Evolutionary conservation across 805 yeast genomes (phyloP), one percentile per base, ranked within the genome.

Genomic region (Saccharomyces eubayanus): DNA sequence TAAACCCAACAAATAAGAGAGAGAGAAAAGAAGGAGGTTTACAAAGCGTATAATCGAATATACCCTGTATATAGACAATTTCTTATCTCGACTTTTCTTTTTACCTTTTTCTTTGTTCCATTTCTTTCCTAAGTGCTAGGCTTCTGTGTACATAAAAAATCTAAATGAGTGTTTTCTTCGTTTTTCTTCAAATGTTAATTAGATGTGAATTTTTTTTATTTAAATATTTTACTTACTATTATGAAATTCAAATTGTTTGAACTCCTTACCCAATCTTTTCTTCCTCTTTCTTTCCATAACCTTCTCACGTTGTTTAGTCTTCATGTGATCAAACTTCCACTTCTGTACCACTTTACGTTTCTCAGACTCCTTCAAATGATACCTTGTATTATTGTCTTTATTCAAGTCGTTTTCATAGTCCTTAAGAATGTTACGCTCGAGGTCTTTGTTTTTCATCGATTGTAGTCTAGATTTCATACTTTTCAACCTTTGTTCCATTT

Each of bases 251-350:
- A 76, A 68, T 61, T 74, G 76, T 57, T 68, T 77, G 76, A 89
- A 84, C 70, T 88, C 95, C 72, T 84, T 82, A 68, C 96, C 91
- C 72, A 84, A 75, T 74, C 83, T 81, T 78, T 81, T 85, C 87
- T 84, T 87, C 69, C 92, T 82, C 82, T 84, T 90, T 73, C 92
- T 82, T 72, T 87, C 94, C 81, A 87, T 80, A 43, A 83, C 87
- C 77, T 85, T 87, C 57, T 85, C 90, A 64, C 90, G 77, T 71
- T 87, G 91, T 50, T 74, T 74, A 11, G 82, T 70, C 70, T 79
- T 84, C 91, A 87, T 83, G 55, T 75, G 72, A 49, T 87, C 91
- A 68, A 84, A 87, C 69, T 84, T 85, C 68, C 87, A 87, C 71
- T 84, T 84, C 62, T 85, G 90, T 36, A 87, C 72, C 68, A 87